Evolutionary conservation across 2,329 filamentous ascomycete genomes (phyloP), one percentile per base, ranked within the genome.

Genomic region (Hypoxylon sp.): DNA sequence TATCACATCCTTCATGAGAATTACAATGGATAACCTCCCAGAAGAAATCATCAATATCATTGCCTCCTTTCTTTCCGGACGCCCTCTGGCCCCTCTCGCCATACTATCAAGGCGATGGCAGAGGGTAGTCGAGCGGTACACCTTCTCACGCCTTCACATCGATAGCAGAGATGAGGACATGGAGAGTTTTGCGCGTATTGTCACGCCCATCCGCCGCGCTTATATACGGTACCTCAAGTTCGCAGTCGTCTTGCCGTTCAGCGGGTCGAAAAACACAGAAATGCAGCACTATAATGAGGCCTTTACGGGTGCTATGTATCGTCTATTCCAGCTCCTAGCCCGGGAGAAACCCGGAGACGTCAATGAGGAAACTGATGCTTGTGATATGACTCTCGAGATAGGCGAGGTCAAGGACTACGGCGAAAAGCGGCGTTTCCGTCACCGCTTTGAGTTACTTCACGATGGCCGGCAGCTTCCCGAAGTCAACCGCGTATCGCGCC

Each of bases 31-130:
- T 44, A 44, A 22, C 17, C n/a, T 57, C 11, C 63, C 57, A 2
- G 11, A 22, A 14, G 63, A 58, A 2, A 39, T 63, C 13, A 47
- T 63, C 37, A 6, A 22, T 22, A 53, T 26, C 2, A 59, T 66
- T 33, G 22, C 31, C 13, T 39, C 35, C 14, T 26, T 59, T 39
- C 44, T 63, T 0, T 29, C 47, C 14, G 1, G 14, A 5, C 1
- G 1, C 1, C 3, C 2, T 2, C 17, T 44, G 8, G 39, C 39
- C 3, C n/a, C 39, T 42, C 42, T 47, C 17, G 51, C 57, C 5
- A 46, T 33, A 11, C n/a, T 66, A 13, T 66, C 57, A 17, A 22
- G 22, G 5, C 5, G 4, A 47, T 67, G 64, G 59, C 59, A 63
- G 24, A 22, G 19, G 5, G 46, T 31, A n/a, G 24, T 67, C 19